Conservation (phyloP, 2,329 filamentous ascomycete genomes). For the Fusarium falciforme region DNA sequence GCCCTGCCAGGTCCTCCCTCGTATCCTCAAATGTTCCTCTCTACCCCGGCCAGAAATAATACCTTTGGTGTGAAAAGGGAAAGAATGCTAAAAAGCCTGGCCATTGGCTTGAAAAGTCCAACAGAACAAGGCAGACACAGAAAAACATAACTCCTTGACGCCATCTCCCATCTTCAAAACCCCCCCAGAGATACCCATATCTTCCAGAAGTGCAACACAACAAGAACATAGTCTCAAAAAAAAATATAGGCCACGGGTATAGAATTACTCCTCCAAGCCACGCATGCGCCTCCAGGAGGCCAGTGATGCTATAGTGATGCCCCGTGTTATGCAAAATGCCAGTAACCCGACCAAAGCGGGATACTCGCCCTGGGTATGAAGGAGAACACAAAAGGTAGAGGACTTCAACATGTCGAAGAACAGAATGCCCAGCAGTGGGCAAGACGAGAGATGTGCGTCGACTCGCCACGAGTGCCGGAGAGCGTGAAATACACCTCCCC, state of each 20-base stretch:
- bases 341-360: slow-evolving; percentile 18
- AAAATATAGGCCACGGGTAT: slow-evolving; percentile 12
- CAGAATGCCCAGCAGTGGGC: not conserved
- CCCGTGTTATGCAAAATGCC: slow-evolving; percentile 23
- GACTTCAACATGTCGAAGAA: not conserved
- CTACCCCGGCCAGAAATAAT: not conserved
- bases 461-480: not conserved
- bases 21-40: not conserved
- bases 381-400: slow-evolving; percentile 5
- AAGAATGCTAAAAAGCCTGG: not conserved
- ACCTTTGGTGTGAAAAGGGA: not conserved
- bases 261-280: not conserved
- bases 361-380: slow-evolving; percentile 7
- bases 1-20: not conserved
- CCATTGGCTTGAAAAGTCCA: not conserved
- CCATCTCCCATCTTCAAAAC: slow-evolving; percentile 24
- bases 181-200: not conserved
- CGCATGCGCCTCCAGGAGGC: not conserved
- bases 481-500: not conserved
- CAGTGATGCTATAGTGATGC: not conserved
- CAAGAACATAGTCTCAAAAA: not conserved
- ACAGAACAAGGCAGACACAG: slow-evolving; percentile 7
- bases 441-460: not conserved
- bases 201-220: not conserved
- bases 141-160: slow-evolving; percentile 21